Base-by-base conservation (phyloP, 306 rosid species). In the Lotus japonicus region DNA sequence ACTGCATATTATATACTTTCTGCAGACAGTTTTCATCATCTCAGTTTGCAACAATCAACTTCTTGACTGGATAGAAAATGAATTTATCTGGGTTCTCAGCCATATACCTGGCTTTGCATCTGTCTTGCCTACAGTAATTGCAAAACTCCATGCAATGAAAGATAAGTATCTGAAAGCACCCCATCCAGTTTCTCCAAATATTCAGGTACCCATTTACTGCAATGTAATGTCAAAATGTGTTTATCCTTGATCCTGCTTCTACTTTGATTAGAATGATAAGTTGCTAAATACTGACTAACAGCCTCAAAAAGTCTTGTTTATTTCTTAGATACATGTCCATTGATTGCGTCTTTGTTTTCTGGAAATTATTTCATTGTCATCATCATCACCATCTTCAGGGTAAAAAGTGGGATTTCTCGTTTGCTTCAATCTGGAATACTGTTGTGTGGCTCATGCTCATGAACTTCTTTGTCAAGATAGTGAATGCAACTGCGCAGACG, bases 31-130 rank as follows among this genome's bases (percentile, higher is more conserved):
- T 65, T 87, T 95, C 68, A 89, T 95, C 59, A 88, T 95, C 77
- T 76, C 89, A 60, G 89, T 95, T 73, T 95, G 99, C 95, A 95
- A 95, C 71, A 95, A 95, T 75, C 99, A 95, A 66, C 97, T 95
- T 79, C 96, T 95, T 45, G 79, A 87, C 52, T 95, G 97, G 97
- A 85, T 95, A 53, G 97, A 95, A 77, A 88, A 91, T 67, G 92
- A 95, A 77, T 70, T 90, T 77, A 87, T 95, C 56, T 77, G 97
- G 97, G 79, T 95, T 48, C 84, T 95, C 72, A 87, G 99, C 73
- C 83, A 81, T 57, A 74, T 88, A 62, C 97, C 99, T 4, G 96
- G 92, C 67, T 80, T 95, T 53, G 84, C 88, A 26, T 82, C 92
- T 5, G 66, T 78, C 52, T 76, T 89, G 76, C 92, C 96, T 15